phyloP scores from a whole-genome alignment of 2,329 filamentous ascomycete genomes.

The Lachnellula willkommii region DNA sequence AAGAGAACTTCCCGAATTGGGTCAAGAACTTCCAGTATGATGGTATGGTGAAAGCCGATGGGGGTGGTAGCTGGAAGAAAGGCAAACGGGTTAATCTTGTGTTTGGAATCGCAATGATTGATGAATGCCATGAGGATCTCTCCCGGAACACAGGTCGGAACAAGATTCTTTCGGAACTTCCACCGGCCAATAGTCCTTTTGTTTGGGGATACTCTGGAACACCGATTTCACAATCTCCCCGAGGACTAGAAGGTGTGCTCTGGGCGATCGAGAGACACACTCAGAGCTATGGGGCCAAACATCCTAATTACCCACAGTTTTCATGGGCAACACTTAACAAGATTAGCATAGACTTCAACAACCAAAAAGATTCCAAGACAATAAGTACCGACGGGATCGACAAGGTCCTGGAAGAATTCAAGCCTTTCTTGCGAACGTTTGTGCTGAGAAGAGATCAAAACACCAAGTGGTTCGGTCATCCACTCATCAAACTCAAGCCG shows the following conservation, averaged over 20 bases:
- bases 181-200: constrained; percentile 8
- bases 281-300: not conserved
- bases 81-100: constrained; percentile 1
- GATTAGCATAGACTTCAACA: constrained; percentile 11
- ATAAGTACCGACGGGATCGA: not conserved
- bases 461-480: constrained; percentile 13
- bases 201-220: constrained; percentile 20
- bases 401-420: constrained; percentile 1
- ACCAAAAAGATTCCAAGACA: not conserved
- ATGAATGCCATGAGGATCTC: constrained; percentile 18
- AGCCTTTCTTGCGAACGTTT: constrained; percentile 9
- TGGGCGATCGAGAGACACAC: constrained; percentile 15
- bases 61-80: not conserved
- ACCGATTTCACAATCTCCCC: constrained; percentile 7
- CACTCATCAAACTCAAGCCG: constrained; percentile 11
- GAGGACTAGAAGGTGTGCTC: constrained; percentile 13
- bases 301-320: not conserved
- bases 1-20: constrained; percentile 5
- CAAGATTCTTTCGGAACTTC: constrained; percentile 5
- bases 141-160: constrained; percentile 5
- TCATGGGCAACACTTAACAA: constrained; percentile 3
- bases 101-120: constrained; percentile 16
- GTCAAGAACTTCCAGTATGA: constrained; percentile 6
- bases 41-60: not conserved
- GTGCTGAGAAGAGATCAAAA: constrained; percentile 14